Base-by-base conservation (phyloP, 768 basidiomycete genomes). In the Kwoniella dendrophila region DNA sequence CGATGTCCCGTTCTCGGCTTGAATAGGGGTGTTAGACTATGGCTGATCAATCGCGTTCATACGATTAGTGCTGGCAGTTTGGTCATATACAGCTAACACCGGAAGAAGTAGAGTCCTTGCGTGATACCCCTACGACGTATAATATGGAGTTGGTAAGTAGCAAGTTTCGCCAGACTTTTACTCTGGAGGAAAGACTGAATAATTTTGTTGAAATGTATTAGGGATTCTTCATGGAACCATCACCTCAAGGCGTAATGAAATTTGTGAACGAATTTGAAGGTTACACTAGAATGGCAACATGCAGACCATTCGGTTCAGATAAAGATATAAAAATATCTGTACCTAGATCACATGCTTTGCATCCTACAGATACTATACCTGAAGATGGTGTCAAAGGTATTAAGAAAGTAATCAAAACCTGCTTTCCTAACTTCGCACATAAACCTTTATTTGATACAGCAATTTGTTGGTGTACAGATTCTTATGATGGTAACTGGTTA, bases 191-290 rank as follows among this genome's bases (percentile, higher is more conserved):
- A 6, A 32, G 27, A 30, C 49, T 45, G 11, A 18, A 26, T 29
- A 29, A 44, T n/a, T n/a, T n/a, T 44, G 43, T 8, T 14, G 7
- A 10, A 8, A n/a, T 7, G 5, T n/a, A 6, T 5, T n/a, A 76
- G 64, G 77, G 77, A 16, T 78, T 78, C 63, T 74, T 70, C 67
- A 69, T 78, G 44, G 77, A 78, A 56, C 75, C 75, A 1, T 59
- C 45, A 22, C 34, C 56, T 29, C 63, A 44, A n/a, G 30, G 57
- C 11, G 20, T 75, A 7, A 56, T 77, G 57, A 75, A 77, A 57
- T 52, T 75, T 11, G 72, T 71, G 63, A 71, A 78, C 64, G 74
- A 78, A 61, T 78, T 78, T 59, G 54, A 67, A n/a, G 77, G 77
- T 10, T 73, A 69, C 50, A 76, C 74, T 1, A 62, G 73, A n/a